Evolutionary conservation across 495 filamentous ascomycete species (phyloP), one percentile per base, ranked within the genome.

Genomic region (Penicillium antarcticum): DNA sequence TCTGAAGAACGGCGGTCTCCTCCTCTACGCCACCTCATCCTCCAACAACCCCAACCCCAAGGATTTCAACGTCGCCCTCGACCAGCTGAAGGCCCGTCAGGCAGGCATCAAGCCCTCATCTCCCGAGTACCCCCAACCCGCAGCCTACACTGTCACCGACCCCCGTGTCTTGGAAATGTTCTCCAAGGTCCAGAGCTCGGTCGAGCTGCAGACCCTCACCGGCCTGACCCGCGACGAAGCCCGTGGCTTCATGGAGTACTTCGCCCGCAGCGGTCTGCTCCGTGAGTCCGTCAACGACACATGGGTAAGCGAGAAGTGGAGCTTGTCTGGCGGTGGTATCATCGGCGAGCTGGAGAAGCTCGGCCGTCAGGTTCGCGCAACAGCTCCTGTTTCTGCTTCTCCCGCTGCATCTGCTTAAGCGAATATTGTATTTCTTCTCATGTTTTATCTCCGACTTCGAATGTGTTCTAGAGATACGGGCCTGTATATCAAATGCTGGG

Each of bases 171-270:
- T 84, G 36, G 72, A 76, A 0, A 61, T 71, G 7, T 67, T 86
- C 61, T 57, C 54, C 62, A 60, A 60, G 42, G 45, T 60, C 44
- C 68, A 71, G 42, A 62, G 60, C 35, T 73, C 75, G 26, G 69
- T 80, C n/a, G 77, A 79, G 18, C 69, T 92, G 35, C 70, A 80
- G 54, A 69, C 72, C 11, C 58, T 95, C 19, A 71, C 71, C 23
- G 86, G 88, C 4, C 48, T 97, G 52, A 87, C 74, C 47, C 89
- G 83, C 63, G 69, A 74, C 18, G 92, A 97, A 72, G 84, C 92
- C 33, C 80, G 87, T 46, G 78, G 81, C 1, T 73, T 94, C 56
- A 82, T 97, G 82, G 94, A 97, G 76, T 97, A 97, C 70, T 97
- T 91, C 72, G 92, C 89, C 3, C 80, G 76, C 19, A 95, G 90